Evolutionary conservation across 495 filamentous ascomycete species (phyloP), one percentile per base, ranked within the genome.

Genomic region (Podospora comata): DNA sequence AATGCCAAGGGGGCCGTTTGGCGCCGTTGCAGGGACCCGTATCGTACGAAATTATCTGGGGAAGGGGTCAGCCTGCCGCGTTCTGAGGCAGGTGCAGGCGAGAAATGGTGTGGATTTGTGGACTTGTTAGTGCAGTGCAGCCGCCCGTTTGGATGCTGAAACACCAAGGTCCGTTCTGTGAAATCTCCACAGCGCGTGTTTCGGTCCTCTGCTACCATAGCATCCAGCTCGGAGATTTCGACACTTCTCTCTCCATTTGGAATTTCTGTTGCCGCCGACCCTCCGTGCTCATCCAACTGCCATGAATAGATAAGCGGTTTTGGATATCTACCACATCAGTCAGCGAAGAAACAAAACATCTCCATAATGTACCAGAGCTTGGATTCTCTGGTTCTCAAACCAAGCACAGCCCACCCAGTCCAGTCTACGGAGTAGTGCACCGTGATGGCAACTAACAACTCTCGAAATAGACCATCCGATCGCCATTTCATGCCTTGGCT

Each of bases 401-500:
- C 39, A 16, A 13, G 39, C 39, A 48, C 39, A 48, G 34, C 34
- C 34, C 1, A 23, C 30, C 30, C 30, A 32, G 30, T 4, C 30
- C 30, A 32, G 30, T 32, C 30, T 32, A 32, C 4, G 30, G 4
- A 32, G 30, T 48, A 18, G 39, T 13, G 39, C 15, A 48, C 7
- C 15, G 39, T 48, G 7, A 48, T 48, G 9, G 39, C 2, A 9
- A 48, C 39, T 48, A 48, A 48, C 9, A 58, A 18, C n/a, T 26
- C 55, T 58, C n/a, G 23, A 58, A 26, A 58, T 58, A 58, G 55
- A 58, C 55, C 55, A 58, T 58, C 55, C 23, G 55, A 58, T 58
- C 55, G 23, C 55, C 55, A 19, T 3, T 20, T 58, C 55, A 58
- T 58, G 55, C 55, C 55, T 26, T 58, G 55, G 23, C n/a, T 18